Base-by-base conservation (phyloP, 441 rosid species). In the Populus hybrid region DNA sequence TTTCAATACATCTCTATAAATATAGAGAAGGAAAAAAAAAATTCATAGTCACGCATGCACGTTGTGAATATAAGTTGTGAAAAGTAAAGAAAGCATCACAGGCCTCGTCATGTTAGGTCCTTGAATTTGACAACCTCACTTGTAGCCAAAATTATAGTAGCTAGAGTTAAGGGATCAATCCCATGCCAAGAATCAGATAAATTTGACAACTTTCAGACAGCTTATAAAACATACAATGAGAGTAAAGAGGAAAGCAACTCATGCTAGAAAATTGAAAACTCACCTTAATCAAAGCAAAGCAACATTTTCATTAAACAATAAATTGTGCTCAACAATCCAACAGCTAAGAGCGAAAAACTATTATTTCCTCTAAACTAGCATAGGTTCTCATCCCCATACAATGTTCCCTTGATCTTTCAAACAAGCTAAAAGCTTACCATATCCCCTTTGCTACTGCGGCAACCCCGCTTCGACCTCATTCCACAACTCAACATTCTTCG, bases 381-480 rank as follows among this genome's bases (percentile, higher is more conserved):
- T 68, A 73, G 26, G 57, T 46, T 11, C 67, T 35, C 36, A 64
- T 73, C 75, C 50, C 59, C 75, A 73, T 69, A 24, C 46, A 81
- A 75, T 42, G 40, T 46, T 73, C 21, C 10, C 50, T 8, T 63
- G 42, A 34, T 59, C 70, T 66, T 68, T 54, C 10, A 4, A 23
- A 74, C 26, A 59, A 73, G 72, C 14, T 16, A 73, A 57, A 66
- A 54, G 23, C 77, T 73, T 77, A 30, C 71, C 74, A 64, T 34
- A 6, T 61, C 21, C 2, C 50, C 71, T 65, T 40, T 80, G 35
- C 85, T 82, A 90, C 66, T 86, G 87, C 2, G 91, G 84, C 83
- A 93, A 86, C 36, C 77, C 86, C 0, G 93, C 90, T 85, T 92
- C 97, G 1, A 92, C 81, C 81, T 92, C 99, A 69, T 89, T 84